Evolutionary conservation across 805 yeast species (phyloP), one percentile per base, ranked within the genome.

Genomic region (Teunomyces tritomae): DNA sequence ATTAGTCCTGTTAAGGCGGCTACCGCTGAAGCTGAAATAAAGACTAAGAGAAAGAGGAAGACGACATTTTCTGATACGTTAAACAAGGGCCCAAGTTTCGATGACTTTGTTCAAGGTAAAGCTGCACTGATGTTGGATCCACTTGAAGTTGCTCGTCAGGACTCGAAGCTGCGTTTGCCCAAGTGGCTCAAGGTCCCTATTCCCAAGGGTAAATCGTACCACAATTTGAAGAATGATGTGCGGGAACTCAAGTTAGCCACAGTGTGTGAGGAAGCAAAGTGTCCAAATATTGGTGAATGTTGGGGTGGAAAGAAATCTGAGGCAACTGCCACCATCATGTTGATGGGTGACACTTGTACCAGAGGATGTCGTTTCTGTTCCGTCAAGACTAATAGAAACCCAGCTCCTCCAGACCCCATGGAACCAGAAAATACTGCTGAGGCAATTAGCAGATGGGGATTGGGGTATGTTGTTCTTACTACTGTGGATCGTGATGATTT

Each of bases 261-360:
- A 0, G 99, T 94, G 28, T 94, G 99, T 70, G 98, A 94, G 68
- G 99, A 94, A 62, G 99, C 99, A 4, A 85, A 94, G 62, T 94
- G 99, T 70, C 99, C 99, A n/a, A 94, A 94, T 65, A 94, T 94
- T 52, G 97, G 98, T 45, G 99, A 94, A 66, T 94, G 99, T 69
- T 94, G 99, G 99, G 98, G 99, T 47, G 99, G 99, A 28, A 82
- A 84, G 59, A 85, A 91, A 65, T 82, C 92, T 5, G 92, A 89
- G 53, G 97, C 99, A 3, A 89, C 97, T 6, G 96, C 96, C 5
- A 94, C 99, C 1, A 94, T 94, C 57, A 94, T 94, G 99, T 75
- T 94, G 49, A 78, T 94, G 79, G 99, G 99, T 52, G 99, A 94
- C 60, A 94, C 99, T 0, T 94, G 99, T 70, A 94, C 99, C 1